Evolutionary conservation across 306 rosid species (phyloP), one percentile per base, ranked within the genome.

Genomic region (Acmispon strigosus): DNA sequence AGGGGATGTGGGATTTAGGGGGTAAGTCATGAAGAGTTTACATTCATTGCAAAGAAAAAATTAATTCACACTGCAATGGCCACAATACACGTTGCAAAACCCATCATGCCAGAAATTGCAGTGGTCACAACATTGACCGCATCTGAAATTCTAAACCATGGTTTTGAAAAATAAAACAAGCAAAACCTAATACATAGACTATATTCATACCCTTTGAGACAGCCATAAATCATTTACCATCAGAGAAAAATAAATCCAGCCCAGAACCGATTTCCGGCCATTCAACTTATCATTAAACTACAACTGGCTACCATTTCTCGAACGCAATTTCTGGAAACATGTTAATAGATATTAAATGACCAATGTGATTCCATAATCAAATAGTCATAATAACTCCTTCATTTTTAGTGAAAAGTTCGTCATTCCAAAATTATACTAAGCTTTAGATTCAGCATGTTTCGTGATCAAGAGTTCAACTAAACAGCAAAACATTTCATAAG

Each of bases 181-280:
- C 15, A 63, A 60, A 27, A 18, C 44, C 55, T n/a, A 19, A 66
- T 59, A 50, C 13, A 29, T 80, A 22, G 45, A 50, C 37, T 62
- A 66, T 45, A 41, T 14, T 15, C 54, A 50, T 59, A 47, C 48
- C 52, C 37, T 29, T 10, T 13, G 16, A 77, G 22, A 65, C 22
- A 66, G 44, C 12, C 48, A 51, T 45, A 70, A 29, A 43, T 64
- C 60, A 50, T 39, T 54, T 3, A 8, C 54, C 59, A 66, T 71
- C 56, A 54, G 61, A 27, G 4, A 8, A 59, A 78, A 64, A 70
- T 37, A 50, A 72, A 37, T 41, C 62, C 76, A 27, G 17, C 49
- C 71, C 42, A 60, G 10, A 72, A 63, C 61, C 50, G n/a, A 69
- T 14, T 7, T 64, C 8, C 15, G 19, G 67, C 55, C 6, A 54